phyloP scores from a whole-genome alignment of 371 early-diverging fungal species.

The Dichotomocladium elegans region DNA sequence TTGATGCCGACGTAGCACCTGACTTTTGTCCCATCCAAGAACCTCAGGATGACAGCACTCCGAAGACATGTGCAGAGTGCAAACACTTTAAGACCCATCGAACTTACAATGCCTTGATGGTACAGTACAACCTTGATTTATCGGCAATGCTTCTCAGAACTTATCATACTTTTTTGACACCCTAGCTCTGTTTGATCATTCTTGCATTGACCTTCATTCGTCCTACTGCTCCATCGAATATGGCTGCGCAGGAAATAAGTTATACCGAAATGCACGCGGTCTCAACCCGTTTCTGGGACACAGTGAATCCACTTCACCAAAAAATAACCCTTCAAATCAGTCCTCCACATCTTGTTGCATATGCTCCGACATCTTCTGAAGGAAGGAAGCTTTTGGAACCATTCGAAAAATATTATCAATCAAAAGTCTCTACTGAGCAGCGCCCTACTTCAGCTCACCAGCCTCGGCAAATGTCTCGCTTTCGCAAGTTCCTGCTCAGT shows the following conservation, averaged over 20 bases:
- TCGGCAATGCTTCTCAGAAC: not conserved
- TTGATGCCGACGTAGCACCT: conserved; percentile 14
- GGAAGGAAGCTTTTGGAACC: not conserved
- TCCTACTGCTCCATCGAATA: not conserved
- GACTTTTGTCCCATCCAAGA: conserved; percentile 26
- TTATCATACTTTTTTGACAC: conserved; percentile 3
- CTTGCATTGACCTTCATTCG: conserved; percentile 5
- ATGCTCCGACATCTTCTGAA: conserved; percentile 3
- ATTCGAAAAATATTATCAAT: conserved; percentile 12
- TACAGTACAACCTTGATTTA: conserved; percentile 6
- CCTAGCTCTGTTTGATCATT: conserved; percentile 20
- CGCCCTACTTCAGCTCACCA: not conserved
- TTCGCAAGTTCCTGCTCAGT: conserved; percentile 5
- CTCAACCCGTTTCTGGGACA: conserved; percentile 24
- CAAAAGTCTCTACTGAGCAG: not conserved
- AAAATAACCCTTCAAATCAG: conserved; percentile 13
- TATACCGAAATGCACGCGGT: conserved; percentile 9
- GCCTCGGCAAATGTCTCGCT: conserved; percentile 1
- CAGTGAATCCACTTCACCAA: conserved; percentile 23
- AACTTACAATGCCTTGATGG: conserved; percentile 23
- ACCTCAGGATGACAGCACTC: conserved; percentile 1
- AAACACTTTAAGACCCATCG: conserved; percentile 30
- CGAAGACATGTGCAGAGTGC: conserved; percentile 20
- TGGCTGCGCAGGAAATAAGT: not conserved
- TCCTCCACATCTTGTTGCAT: conserved; percentile 12